Base-by-base conservation (phyloP, 805 yeast genomes). In the Kodamaea jinghongensis region DNA sequence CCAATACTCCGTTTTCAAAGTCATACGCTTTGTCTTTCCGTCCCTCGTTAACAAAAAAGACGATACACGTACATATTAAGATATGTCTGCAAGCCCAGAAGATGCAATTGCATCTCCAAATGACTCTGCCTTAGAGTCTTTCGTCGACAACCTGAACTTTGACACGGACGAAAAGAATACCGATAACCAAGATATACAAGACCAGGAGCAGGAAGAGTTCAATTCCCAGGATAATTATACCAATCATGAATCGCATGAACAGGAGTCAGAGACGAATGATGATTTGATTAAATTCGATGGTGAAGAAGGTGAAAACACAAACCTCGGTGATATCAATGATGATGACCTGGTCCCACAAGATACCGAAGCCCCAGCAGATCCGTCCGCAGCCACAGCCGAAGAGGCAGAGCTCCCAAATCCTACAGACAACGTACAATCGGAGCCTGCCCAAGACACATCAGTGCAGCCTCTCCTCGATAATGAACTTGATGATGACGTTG, bases 171-270 rank as follows among this genome's bases (percentile, higher is more conserved):
- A 30, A 10, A 16, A 31, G 13, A 25, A 31, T 6, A 39, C 17
- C 23, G 34, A 38, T 6, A 36, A 27, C 10, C 36, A 41, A 15
- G 39, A 27, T 31, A 31, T 25, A 14, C 34, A 28, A 20, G 37
- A 26, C 12, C 16, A 16, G 12, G 37, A 31, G 31, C 16, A 16
- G 12, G 37, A 31, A 33, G 39, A 39, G 36, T 32, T 31, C 30
- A 17, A 32, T 44, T 33, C 16, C 13, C 15, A 20, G 46, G 35
- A n/a, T 25, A 26, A 23, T 17, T 38, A 30, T 29, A n/a, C 27
- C 12, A 13, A 12, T 16, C 12, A 32, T 6, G 34, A 17, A n/a
- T 4, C 65, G 8, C 52, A 49, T 31, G 41, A 43, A 14, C 45
- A 45, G 34, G 47, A 48, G 20, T 35, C 36, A 15, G 34, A 38